A percentile compares a stretch with the other conserved stretches of the same genome.
Conservation (phyloP, 257 asterid species). For the Solanum rostratum region DNA sequence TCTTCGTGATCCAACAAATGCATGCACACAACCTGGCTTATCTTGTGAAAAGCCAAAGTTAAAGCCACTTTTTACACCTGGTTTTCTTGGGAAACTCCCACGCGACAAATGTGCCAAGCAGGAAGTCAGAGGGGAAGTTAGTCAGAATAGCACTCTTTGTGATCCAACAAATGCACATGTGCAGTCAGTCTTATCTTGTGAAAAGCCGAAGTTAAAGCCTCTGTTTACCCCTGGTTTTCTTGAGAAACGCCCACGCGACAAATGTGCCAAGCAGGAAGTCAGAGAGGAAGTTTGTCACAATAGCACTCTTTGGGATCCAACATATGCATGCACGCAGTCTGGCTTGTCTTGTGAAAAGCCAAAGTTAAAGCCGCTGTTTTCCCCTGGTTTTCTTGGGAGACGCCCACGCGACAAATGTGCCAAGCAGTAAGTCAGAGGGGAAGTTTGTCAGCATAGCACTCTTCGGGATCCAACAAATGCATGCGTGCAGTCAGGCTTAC, state of each 20-base stretch:
- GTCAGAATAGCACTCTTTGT: slow-evolving; percentile 1
- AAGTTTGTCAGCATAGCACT: slow-evolving; percentile 1
- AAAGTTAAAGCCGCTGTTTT: slow-evolving; percentile 6
- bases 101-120: slow-evolving; percentile 11
- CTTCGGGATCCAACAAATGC: slow-evolving; percentile 1
- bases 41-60: not conserved
- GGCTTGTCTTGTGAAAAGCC: not conserved
- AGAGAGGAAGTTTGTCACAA: too few relatives aligned
- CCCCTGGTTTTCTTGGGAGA: slow-evolving; percentile 55
- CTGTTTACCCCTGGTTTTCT: slow-evolving; percentile 52
- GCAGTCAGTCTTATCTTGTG: not conserved
- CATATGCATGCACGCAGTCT: slow-evolving; percentile 5
- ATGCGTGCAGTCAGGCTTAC: not conserved
- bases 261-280: too few relatives aligned
- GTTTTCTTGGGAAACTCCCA: slow-evolving; percentile 44
- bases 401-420: slow-evolving; percentile 11
- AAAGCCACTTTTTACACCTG: slow-evolving; percentile 23
- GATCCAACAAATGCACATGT: slow-evolving; percentile 2
- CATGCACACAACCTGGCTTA: not conserved
- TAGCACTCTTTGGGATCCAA: not conserved
- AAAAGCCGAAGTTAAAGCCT: not conserved
- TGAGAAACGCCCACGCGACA: slow-evolving; percentile 28
- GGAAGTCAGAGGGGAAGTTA: not conserved
- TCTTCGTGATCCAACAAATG: not conserved
- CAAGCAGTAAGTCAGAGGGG: not conserved